phyloP scores from a whole-genome alignment of 2,329 filamentous ascomycete species.

The Oidium heveae region DNA sequence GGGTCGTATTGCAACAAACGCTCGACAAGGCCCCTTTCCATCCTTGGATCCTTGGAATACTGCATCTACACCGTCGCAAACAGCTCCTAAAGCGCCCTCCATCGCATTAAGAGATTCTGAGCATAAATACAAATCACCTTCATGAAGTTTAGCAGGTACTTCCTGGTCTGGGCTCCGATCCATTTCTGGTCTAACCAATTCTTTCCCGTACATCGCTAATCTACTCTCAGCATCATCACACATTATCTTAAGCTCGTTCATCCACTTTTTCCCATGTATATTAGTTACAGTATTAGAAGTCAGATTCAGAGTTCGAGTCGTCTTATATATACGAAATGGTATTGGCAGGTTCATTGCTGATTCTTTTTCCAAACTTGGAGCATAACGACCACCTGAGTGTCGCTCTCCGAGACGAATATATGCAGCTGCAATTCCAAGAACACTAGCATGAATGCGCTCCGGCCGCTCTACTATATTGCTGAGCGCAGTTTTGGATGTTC shows the following conservation, averaged over 20 bases:
- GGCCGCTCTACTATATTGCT: slow-evolving; percentile 78
- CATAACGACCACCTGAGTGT: slow-evolving; percentile 43
- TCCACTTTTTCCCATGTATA: slow-evolving; percentile 80
- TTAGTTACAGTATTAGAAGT: slow-evolving; percentile 59
- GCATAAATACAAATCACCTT: slow-evolving; percentile 80
- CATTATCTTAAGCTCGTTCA: slow-evolving; percentile 71
- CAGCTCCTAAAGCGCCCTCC: slow-evolving; percentile 73
- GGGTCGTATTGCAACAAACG: slow-evolving; percentile 79
- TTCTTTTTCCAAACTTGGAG: slow-evolving; percentile 37
- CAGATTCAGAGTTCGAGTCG: slow-evolving; percentile 43
- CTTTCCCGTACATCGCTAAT: slow-evolving; percentile 51
- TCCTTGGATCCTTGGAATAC: slow-evolving; percentile 35
- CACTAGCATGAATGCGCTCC: slow-evolving; percentile 64
- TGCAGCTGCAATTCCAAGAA: slow-evolving; percentile 60
- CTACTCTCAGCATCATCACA: slow-evolving; percentile 59
- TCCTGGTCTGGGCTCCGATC: slow-evolving; percentile 22
- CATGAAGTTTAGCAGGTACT: slow-evolving; percentile 35
- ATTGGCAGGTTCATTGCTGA: slow-evolving; percentile 25
- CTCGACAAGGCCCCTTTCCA: slow-evolving; percentile 36
- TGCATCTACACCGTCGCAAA: slow-evolving; percentile 75
- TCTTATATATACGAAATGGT: slow-evolving; percentile 71
- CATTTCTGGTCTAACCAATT: slow-evolving; percentile 45
- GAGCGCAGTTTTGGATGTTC: slow-evolving; percentile 44
- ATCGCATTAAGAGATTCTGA: slow-evolving; percentile 66
- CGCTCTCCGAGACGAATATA: slow-evolving; percentile 77